A percentile compares a stretch with the other conserved stretches of the same genome.
These are phyloP conservation scores for Cucumis melo DNA, from an alignment of 306 rosid genomes.

Conservation along the genomic window DNA sequence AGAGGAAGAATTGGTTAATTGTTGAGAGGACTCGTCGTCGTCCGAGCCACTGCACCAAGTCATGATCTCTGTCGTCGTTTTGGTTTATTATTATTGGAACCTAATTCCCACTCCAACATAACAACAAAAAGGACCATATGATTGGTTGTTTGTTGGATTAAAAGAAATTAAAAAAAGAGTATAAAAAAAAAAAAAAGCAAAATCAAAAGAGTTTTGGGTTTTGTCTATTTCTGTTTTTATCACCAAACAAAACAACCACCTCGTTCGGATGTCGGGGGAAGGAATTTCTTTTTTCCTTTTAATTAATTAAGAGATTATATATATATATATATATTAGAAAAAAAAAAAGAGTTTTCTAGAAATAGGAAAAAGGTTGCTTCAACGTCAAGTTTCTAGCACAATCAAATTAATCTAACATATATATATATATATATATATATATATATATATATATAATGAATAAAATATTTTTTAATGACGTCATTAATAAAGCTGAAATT, in stretches of 20 bases:
- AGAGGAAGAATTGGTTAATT: neutral
- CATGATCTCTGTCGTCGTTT: neutral
- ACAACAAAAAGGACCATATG: constrained; percentile 3
- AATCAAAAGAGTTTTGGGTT: neutral
- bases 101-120: neutral
- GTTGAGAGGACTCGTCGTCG: constrained; percentile 1
- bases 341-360: neutral
- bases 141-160: neutral
- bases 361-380: constrained; percentile 10
- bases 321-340: neutral
- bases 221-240: neutral
- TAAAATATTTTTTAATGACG: too few species aligned
- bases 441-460: too few species aligned
- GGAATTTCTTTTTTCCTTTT: neutral
- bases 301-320: neutral
- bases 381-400: constrained; percentile 3
- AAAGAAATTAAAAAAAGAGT: neutral
- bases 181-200: neutral
- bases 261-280: neutral
- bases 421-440: too few species aligned
- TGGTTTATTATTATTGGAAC: neutral
- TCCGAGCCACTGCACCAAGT: constrained; percentile 5
- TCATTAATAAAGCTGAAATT: too few species aligned
- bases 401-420: neutral
- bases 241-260: neutral